Base-by-base conservation (phyloP, 2,329 filamentous ascomycete species). In the Alternaria sp. region DNA sequence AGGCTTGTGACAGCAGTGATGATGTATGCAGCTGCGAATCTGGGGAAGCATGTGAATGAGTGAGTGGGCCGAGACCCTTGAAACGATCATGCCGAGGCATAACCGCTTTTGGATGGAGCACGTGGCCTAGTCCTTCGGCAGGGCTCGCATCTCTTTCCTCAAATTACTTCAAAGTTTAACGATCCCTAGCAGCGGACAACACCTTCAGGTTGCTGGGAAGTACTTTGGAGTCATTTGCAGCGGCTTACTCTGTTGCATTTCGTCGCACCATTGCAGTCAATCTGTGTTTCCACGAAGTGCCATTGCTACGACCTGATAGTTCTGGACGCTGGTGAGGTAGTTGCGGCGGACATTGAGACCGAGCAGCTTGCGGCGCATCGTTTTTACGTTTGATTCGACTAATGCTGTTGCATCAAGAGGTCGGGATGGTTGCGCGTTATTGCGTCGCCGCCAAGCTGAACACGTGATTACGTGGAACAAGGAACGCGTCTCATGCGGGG, bases 1-100 rank as follows among this genome's bases (percentile, higher is more conserved):
- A 68, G 58, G 69, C 70, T 72, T 67, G 70, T 72, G 70, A 71
- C 61, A 71, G 57, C 60, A 57, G 65, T 67, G 62, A 66, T 71
- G 60, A 61, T 59, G 55, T 51, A 59, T 51, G 62, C 53, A 23
- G 33, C 28, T 33, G 18, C 44, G 60, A 65, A 66, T 67, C 67
- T 50, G 65, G 68, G 68, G 66, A 68, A 65, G 61, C 70, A 72
- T 72, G 70, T 72, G 70, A 72, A 69, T 55, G 59, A 62, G 47
- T 15, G 50, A 50, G n/a, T 12, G 25, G 55, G 57, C 65, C 61
- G 65, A 63, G 59, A 45, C 58, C 54, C 67, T 41, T 67, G 64
- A 44, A 49, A 15, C 21, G 25, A 28, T 9, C 18, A 61, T 55
- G 67, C 70, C 70, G 67, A 68, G 70, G 70, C 67, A 72, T 55